Percentiles rank a stretch among this genome's conserved stretches.
Evolutionary conservation across 2,329 filamentous ascomycete genomes (phyloP).

Genomic region (Aureobasidium mangrovei): DNA sequence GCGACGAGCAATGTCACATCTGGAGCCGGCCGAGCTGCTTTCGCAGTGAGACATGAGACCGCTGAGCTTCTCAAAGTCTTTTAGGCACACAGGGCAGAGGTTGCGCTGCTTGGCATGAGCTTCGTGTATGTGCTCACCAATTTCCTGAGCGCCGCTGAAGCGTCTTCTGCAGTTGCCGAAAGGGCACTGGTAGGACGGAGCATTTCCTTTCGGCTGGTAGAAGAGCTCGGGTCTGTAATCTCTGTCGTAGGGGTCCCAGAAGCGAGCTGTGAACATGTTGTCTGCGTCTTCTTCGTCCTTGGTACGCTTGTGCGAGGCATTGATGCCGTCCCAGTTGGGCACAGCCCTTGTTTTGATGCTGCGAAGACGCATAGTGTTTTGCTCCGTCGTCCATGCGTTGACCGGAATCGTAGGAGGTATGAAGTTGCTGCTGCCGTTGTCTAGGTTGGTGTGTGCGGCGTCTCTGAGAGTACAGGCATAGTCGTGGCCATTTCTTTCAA

Average conservation of each 20-base stretch:
- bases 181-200: constrained; percentile 43
- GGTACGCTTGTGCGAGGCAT: background rate
- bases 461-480: background rate
- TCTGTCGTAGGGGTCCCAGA: constrained; percentile 42
- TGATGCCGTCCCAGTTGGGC: constrained; percentile 23
- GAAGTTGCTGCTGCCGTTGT: constrained; percentile 8
- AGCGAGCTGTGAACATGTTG: constrained; percentile 33
- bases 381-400: constrained; percentile 15
- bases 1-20: constrained; percentile 28
- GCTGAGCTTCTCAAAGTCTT: constrained; percentile 31
- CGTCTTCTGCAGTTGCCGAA: constrained; percentile 39
- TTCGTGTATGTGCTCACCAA: constrained; percentile 30
- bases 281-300: constrained; percentile 7
- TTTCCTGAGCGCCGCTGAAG: constrained; percentile 23
- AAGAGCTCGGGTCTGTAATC: constrained; percentile 44
- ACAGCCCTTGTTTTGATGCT: constrained; percentile 25
- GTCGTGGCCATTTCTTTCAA: background rate
- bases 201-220: constrained; percentile 11
- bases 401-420: background rate
- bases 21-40: constrained; percentile 24
- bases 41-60: constrained; percentile 36
- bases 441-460: background rate
- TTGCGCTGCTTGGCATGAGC: constrained; percentile 29
- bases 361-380: constrained; percentile 24
- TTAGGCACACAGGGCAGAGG: constrained; percentile 34